Evolutionary conservation across 306 rosid species (phyloP), one percentile per base, ranked within the genome.

Genomic region (Malus fusca): DNA sequence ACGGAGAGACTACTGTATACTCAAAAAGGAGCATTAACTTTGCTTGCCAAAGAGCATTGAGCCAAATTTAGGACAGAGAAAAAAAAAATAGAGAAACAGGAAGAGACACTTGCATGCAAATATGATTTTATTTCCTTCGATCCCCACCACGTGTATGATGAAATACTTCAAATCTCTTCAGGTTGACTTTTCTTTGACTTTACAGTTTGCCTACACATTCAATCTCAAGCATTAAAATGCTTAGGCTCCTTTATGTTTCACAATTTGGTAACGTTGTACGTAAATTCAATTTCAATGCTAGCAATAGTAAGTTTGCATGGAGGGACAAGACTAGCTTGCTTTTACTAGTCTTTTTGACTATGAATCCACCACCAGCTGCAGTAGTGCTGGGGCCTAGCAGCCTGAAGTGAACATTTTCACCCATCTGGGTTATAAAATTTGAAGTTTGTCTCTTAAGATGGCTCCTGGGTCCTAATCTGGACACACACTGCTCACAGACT

Each of bases 91-190:
- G 51, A 10, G 13, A 13, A 73, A 72, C 77, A 68, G 31, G 74
- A 65, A 76, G 59, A 74, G 80, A 65, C 62, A 58, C 51, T 64
- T 75, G 80, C 66, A 82, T 78, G 78, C 82, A 77, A 61, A 68
- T 70, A 81, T 85, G 80, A 88, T 88, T 88, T 78, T 81, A 86
- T 88, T 88, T 86, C 84, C 77, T 83, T 81, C 88, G 88, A 88
- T 88, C 72, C 89, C 81, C 82, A 68, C 76, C 75, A 55, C 70
- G 56, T 53, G 66, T 73, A 78, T 28, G 44, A 68, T 58, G 21
- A 37, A n/a, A 61, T 12, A 73, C 48, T 43, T 28, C 60, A 21
- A 21, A 21, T 28, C 70, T 21, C 60, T 25, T 73, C 26, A 18
- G 43, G 43, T 80, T 80, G 84, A 82, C 87, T 78, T 80, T 28